phyloP scores from a whole-genome alignment of 208 protist genomes.

The Leishmania lainsoni region DNA sequence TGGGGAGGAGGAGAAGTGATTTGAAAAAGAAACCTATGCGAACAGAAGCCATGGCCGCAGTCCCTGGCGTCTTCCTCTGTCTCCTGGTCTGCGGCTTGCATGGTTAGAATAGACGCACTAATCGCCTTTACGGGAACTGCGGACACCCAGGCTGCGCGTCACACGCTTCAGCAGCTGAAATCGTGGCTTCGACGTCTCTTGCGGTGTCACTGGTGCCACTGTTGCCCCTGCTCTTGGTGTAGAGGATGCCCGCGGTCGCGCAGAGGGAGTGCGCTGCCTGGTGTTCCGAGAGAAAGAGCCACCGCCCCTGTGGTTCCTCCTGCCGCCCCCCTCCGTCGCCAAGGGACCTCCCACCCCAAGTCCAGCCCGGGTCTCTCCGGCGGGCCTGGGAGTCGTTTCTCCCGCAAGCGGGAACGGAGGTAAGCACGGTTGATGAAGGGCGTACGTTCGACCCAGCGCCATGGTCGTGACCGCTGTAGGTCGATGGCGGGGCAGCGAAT shows the following conservation, averaged over 20 bases:
- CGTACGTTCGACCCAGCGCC: not conserved
- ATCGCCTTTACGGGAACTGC: not conserved
- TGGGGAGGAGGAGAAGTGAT: not conserved
- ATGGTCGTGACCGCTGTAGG: not conserved
- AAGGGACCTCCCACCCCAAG: not conserved
- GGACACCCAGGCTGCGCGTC: not conserved
- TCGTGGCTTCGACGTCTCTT: slow-evolving; percentile 24
- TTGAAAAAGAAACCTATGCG: not conserved
- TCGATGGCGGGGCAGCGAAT: not conserved
- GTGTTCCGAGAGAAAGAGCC: not conserved
- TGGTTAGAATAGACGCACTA: not conserved
- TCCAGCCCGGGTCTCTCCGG: not conserved
- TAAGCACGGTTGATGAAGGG: not conserved
- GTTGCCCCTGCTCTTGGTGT: not conserved
- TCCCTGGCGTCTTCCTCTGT: not conserved
- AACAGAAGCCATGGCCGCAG: not conserved
- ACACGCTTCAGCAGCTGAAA: slow-evolving; percentile 23
- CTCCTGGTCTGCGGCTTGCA: not conserved
- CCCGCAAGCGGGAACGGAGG: not conserved
- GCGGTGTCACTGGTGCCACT: not conserved
- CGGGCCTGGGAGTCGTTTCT: not conserved
- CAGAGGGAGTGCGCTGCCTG: not conserved
- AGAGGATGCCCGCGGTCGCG: not conserved
- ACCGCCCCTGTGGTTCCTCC: not conserved
- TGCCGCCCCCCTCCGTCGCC: not conserved